Base-by-base conservation (phyloP, 768 basidiomycete species). In the Naganishia onofrii region DNA sequence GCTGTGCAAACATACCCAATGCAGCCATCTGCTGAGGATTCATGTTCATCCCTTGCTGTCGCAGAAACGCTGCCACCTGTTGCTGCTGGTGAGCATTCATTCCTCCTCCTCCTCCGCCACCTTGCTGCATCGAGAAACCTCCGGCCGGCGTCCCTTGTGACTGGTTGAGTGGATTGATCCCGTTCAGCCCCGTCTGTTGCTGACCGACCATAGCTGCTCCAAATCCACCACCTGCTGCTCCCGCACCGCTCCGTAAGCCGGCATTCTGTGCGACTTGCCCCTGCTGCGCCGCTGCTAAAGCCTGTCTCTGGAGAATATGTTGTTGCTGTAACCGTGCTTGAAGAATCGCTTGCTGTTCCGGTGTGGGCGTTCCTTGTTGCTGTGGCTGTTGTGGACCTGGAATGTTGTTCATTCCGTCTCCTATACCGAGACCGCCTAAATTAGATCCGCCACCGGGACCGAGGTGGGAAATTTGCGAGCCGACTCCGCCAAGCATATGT, bases 1-100 rank as follows among this genome's bases (percentile, higher is more conserved):
- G 60, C 3, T 34, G 34, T 4, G 60, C 60, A 46, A 28, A 46
- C 42, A 63, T 63, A 21, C 38, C 36, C 38, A 63, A 29, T 15
- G 60, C 60, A 1, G 60, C 60, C 60, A 63, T 44, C 38, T 42
- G 36, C 28, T 63, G 60, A 4, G 60, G 60, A 46, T 63, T 63
- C 60, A 58, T 58, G 42, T 63, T 63, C 60, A 51, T 51, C 26
- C 57, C 57, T 58, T 63, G 60, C 21, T 63, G 60, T 13, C 60
- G 12, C 2, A 63, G 21, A 28, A 42, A 63, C 38, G 60, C 60
- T 0, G 60, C 60, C 9, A 42, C 15, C 15, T 34, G 60, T 26
- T 26, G 60, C 21, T 23, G 60, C n/a, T 51, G 42, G 2, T 51
- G n/a, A n/a, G n/a, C n/a, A n/a, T 3, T 51, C 48, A 51, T 51